Percentiles rank a stretch among this genome's conserved stretches.
phyloP scores from a whole-genome alignment of 441 rosid genomes.

The Pelargonium myrrhifolium region DNA sequence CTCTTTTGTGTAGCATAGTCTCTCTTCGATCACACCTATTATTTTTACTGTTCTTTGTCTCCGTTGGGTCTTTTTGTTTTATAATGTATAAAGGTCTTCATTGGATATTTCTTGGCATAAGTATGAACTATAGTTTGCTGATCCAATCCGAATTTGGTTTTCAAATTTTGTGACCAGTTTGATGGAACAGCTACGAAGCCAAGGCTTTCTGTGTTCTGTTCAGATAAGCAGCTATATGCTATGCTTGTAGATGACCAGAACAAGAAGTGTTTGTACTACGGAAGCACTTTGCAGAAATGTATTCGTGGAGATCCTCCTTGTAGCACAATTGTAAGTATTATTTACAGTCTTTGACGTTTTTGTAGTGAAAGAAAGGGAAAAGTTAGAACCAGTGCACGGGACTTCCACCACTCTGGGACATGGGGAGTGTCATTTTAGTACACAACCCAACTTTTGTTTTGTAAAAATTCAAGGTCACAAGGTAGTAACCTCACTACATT shows the following conservation, averaged over 20 bases:
- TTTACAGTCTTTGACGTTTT: too few species aligned
- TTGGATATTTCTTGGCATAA: neutral
- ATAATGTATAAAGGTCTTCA: neutral
- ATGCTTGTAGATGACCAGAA: constrained; percentile 80
- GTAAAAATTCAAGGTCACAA: too few species aligned
- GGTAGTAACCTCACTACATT: too few species aligned
- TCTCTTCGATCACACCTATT: neutral
- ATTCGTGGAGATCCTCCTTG: constrained; percentile 48
- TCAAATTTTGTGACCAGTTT: constrained; percentile 38
- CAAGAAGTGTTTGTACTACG: constrained; percentile 68
- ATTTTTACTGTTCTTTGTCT: too few species aligned
- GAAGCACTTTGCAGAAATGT: constrained; percentile 77
- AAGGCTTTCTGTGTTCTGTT: constrained; percentile 85
- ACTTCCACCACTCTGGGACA: too few species aligned
- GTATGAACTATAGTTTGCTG: neutral
- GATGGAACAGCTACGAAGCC: constrained; percentile 68
- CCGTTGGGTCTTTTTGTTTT: too few species aligned
- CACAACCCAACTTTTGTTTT: too few species aligned
- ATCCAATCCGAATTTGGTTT: constrained; percentile 2
- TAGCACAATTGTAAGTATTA: constrained; percentile 44
- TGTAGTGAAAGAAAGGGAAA: too few species aligned
- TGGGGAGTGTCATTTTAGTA: too few species aligned
- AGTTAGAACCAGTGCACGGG: too few species aligned
- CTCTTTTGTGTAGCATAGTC: neutral
- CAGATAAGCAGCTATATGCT: constrained; percentile 76